Conservation (phyloP, 176 grass and related monocot species). For the Oryza brachyantha region DNA sequence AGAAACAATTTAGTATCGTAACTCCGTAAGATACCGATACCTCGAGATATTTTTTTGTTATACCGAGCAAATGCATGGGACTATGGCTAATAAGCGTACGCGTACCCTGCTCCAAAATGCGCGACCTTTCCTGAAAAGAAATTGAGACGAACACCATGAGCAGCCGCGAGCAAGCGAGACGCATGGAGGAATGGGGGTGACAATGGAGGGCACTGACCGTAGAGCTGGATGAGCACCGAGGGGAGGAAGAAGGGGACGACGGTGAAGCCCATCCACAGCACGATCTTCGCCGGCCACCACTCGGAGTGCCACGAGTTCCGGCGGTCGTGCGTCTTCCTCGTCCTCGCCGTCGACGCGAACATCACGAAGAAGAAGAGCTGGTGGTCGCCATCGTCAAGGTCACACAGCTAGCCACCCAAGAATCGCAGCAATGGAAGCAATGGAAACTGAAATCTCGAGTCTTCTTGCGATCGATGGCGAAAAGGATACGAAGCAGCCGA, state of each 20-base stretch:
- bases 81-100: neutral
- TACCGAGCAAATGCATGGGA: too few relatives aligned
- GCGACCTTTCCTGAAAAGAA: constrained; percentile 67
- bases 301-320: constrained; percentile 96
- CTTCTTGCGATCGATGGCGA: neutral
- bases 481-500: constrained; percentile 98
- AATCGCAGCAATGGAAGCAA: neutral
- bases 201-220: constrained; percentile 51
- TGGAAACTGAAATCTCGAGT: too few relatives aligned
- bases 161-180: constrained; percentile 5
- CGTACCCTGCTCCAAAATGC: constrained; percentile 92
- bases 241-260: constrained; percentile 73
- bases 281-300: constrained; percentile 90
- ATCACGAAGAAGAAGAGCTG: constrained; percentile 95
- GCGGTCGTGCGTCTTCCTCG: constrained; percentile 59
- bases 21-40: too few relatives aligned
- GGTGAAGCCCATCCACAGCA: constrained; percentile 79
- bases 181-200: neutral
- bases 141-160: neutral
- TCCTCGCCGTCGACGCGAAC: constrained; percentile 76
- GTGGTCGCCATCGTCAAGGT: constrained; percentile 21
- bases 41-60: too few relatives aligned
- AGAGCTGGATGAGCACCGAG: constrained; percentile 77
- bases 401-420: neutral
- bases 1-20: too few relatives aligned